These are phyloP conservation scores for Xerocomellus intermedius DNA, from an alignment of 768 basidiomycete species.

Conservation along the genomic window DNA sequence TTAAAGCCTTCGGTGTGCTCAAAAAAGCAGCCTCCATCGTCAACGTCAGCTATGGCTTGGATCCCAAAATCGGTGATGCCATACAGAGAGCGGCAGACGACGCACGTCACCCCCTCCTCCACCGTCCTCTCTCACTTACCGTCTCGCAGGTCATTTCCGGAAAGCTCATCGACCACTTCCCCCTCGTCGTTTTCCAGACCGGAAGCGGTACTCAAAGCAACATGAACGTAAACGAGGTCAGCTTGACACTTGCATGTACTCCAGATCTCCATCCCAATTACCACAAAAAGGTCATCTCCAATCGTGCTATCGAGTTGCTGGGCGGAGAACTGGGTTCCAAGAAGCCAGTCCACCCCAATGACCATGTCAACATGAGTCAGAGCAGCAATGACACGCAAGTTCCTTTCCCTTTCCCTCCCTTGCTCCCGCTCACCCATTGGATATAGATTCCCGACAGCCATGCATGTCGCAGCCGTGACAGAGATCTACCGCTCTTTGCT, in stretches of 20 bases:
- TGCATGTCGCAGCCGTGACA: slow-evolving; percentile 95
- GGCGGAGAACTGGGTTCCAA: slow-evolving; percentile 96
- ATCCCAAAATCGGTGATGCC: slow-evolving; percentile 80
- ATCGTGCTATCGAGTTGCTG: slow-evolving; percentile 95
- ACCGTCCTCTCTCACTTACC: background rate
- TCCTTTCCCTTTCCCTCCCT: background rate
- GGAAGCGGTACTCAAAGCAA: slow-evolving; percentile 99
- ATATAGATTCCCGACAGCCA: slow-evolving; percentile 92
- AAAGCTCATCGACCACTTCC: slow-evolving; percentile 93
- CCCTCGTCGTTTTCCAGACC: slow-evolving; percentile 98
- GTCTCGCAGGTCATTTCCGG: slow-evolving; percentile 84
- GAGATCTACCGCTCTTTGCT: slow-evolving; percentile 79
- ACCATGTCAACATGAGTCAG: slow-evolving; percentile 99
- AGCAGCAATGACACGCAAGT: slow-evolving; percentile 97
- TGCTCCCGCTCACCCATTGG: background rate
- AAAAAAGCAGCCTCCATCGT: slow-evolving; percentile 96
- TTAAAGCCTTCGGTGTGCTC: slow-evolving; percentile 96
- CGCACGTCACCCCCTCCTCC: slow-evolving; percentile 40
- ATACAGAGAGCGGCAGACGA: slow-evolving; percentile 95
- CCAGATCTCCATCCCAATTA: background rate
- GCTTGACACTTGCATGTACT: background rate
- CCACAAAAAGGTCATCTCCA: slow-evolving; percentile 80
- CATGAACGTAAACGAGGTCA: slow-evolving; percentile 97
- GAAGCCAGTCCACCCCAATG: slow-evolving; percentile 97
- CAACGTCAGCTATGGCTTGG: slow-evolving; percentile 87